Base-by-base conservation (phyloP, 1,284 basidiomycete species). In the Somion occarium region DNA sequence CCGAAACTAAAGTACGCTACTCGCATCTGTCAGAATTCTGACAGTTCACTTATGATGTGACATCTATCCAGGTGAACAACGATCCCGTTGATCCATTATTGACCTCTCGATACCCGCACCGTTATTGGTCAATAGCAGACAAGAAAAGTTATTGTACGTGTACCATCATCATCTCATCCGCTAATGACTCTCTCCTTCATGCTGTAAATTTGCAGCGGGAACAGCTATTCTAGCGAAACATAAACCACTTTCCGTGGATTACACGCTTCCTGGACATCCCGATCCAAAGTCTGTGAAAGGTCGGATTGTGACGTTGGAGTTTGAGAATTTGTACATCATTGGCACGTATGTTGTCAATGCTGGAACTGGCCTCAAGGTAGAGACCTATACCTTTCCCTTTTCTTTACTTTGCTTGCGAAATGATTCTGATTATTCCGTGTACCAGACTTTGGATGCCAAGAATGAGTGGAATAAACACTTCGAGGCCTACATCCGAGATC, bases 331-430 rank as follows among this genome's bases (percentile, higher is more conserved):
- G 50, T 93, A 83, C 57, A 56, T 95, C 5, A 72, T 94, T 38
- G 89, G 84, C 9, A 94, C 91, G 1, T 95, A 95, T 56, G 88
- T 90, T 22, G 84, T 88, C n/a, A 95, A 95, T 60, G 91, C 93
- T 0, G 93, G 93, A 5, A 71, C 80, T 52, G 75, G 78, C 2
- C 72, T 95, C 43, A 92, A 93, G 79, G 90, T 87, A 51, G 59
- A 44, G 13, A 11, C 42, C 23, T 19, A 19, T 23, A 22, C 18
- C 5, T 43, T 43, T 22, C 5, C 20, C 13, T 3, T 19, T 52
- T 22, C 24, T 2, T 25, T 48, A 23, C 38, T 52, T 44, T 18
- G 30, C 30, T 34, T 13, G 38, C 11, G 3, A 20, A 20, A 25
- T 42, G 24, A 9, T 41, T 52, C 30, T 7, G 30, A 34, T 15